phyloP scores from a whole-genome alignment of 2,329 filamentous ascomycete genomes.

The Aspergillus pseudoglaucus region DNA sequence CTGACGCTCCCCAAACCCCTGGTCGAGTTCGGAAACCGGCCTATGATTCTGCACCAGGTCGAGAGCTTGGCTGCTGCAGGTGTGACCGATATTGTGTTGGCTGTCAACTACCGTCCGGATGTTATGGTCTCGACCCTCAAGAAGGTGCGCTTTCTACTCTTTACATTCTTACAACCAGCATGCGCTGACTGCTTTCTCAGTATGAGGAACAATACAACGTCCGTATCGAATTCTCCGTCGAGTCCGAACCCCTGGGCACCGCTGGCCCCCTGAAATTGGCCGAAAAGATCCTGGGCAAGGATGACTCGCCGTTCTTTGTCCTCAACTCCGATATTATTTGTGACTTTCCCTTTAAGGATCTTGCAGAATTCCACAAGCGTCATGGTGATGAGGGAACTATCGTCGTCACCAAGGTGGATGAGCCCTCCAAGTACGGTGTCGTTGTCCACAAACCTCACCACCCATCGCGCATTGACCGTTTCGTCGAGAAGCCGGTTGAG shows the following conservation, averaged over 20 bases:
- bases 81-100: constrained; percentile 94
- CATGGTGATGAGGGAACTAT: constrained; percentile 97
- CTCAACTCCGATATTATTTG: constrained; percentile 98
- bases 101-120: constrained; percentile 97
- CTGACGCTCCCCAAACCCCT: constrained; percentile 95
- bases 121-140: constrained; percentile 91
- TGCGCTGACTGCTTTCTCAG: constrained; percentile 34
- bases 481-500: constrained; percentile 98
- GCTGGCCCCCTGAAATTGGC: constrained; percentile 93
- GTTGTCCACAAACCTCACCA: constrained; percentile 95
- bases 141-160: constrained; percentile 55
- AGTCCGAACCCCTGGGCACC: constrained; percentile 90
- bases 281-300: constrained; percentile 85
- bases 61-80: constrained; percentile 88
- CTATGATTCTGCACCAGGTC: constrained; percentile 98
- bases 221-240: constrained; percentile 94
- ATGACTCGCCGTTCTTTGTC: constrained; percentile 93
- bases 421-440: constrained; percentile 98
- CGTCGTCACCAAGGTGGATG: constrained; percentile 96
- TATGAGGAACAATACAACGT: constrained; percentile 90
- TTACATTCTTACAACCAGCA: neutral
- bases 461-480: constrained; percentile 87
- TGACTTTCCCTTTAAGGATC: constrained; percentile 89
- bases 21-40: constrained; percentile 97
- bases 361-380: constrained; percentile 83